Percentiles rank a stretch among this genome's conserved stretches.
Conservation (phyloP, 1,284 basidiomycete species). For the Vanrija sp. region DNA sequence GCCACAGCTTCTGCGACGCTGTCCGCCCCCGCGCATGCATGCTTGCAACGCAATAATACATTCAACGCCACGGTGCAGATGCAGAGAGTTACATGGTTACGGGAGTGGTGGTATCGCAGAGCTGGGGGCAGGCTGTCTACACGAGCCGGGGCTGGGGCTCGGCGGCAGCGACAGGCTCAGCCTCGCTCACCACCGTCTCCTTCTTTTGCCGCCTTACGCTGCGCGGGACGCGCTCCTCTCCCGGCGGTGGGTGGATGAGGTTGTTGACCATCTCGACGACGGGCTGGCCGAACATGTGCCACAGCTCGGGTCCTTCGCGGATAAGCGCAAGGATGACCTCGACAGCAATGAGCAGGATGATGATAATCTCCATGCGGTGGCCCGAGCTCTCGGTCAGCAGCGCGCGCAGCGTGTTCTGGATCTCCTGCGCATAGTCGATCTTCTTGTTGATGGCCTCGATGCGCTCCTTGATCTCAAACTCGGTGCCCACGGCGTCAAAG, state of each 20-base stretch:
- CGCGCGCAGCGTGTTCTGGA: conserved; percentile 59
- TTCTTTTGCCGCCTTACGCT: no score
- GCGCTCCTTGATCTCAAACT: conserved; percentile 74
- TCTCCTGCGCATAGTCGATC: conserved; percentile 87
- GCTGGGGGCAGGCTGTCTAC: no score
- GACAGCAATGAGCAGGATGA: conserved; percentile 82
- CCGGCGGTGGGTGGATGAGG: background rate
- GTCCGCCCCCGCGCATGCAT: no score
- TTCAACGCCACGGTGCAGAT: no score
- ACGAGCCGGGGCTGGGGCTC: no score
- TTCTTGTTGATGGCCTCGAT: conserved; percentile 81
- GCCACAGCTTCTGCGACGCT: no score
- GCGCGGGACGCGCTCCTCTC: background rate
- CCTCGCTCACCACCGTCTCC: no score
- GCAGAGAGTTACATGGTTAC: no score
- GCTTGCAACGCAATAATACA: no score
- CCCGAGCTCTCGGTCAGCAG: conserved; percentile 77
- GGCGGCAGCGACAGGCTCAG: no score
- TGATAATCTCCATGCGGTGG: conserved; percentile 86
- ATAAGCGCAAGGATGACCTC: conserved; percentile 70
- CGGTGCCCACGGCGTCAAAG: conserved; percentile 74
- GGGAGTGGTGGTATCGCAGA: no score
- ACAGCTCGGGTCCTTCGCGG: conserved; percentile 24
- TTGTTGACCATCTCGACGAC: conserved; percentile 5
- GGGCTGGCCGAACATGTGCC: conserved; percentile 15